Percentiles rank a stretch among this genome's conserved stretches.
Evolutionary conservation across 140 eudicot genomes (phyloP).

Genomic region (Eryngium alpinum): DNA sequence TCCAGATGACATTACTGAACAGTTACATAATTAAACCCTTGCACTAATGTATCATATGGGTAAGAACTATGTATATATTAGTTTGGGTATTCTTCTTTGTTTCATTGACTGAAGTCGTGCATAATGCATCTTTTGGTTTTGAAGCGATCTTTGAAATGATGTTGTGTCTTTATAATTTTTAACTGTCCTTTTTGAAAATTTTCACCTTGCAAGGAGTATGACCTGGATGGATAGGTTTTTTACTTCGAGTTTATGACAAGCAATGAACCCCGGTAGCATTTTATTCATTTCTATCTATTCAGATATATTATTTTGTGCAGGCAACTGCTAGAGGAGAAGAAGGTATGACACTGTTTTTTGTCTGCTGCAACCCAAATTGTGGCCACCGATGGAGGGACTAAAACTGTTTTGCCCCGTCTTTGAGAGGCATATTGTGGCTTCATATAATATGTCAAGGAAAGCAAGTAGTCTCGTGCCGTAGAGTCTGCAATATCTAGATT

Average conservation of each 20-base stretch:
- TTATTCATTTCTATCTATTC: neutral
- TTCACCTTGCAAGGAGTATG: neutral
- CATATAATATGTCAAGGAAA: neutral
- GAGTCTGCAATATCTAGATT: neutral
- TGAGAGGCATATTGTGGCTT: neutral
- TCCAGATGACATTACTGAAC: too few relatives aligned
- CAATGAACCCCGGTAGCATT: neutral
- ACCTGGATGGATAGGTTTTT: neutral
- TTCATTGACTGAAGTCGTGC: neutral
- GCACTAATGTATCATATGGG: too few relatives aligned
- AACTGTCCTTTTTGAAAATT: neutral
- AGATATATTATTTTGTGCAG: constrained; percentile 29
- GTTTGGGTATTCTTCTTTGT: too few relatives aligned
- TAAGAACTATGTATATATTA: too few relatives aligned
- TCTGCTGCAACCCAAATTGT: constrained; percentile 94
- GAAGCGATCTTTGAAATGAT: neutral
- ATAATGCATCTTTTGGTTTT: neutral
- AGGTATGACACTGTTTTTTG: constrained; percentile 95
- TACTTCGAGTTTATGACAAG: neutral
- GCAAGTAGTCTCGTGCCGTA: neutral
- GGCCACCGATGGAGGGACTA: constrained; percentile 95
- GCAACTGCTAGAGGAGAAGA: constrained; percentile 98
- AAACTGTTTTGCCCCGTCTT: constrained; percentile 4
- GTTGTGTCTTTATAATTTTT: neutral
- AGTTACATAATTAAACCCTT: too few relatives aligned